A percentile compares a stretch with the other conserved stretches of the same genome.
phyloP scores from a whole-genome alignment of 139 green algal species.

The Chlorella sp. region DNA sequence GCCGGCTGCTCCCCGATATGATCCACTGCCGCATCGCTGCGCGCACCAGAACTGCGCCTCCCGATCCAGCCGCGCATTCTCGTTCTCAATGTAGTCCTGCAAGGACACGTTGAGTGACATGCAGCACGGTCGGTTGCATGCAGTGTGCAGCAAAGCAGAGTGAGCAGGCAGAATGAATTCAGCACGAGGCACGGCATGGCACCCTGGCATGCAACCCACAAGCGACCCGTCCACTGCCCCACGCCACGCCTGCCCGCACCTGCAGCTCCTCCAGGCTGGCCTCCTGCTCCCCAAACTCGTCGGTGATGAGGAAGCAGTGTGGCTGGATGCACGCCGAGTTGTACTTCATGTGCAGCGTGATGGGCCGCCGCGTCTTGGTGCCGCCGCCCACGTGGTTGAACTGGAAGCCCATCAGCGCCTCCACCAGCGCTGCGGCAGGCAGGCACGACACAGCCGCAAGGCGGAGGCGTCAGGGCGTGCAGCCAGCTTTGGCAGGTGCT shows the following conservation, averaged over 20 bases:
- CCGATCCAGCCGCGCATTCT: conserved; percentile 87
- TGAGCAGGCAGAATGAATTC: neutral
- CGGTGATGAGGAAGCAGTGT: conserved; percentile 88
- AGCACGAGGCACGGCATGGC: neutral
- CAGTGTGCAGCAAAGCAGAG: neutral
- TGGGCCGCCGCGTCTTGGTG: conserved; percentile 95
- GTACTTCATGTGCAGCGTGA: conserved; percentile 98
- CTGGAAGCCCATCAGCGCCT: conserved; percentile 98
- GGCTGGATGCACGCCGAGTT: conserved; percentile 81
- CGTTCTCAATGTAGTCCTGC: conserved; percentile 90
- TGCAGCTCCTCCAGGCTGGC: conserved; percentile 91
- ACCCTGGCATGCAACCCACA: too few relatives aligned
- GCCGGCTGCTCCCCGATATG: too few relatives aligned
- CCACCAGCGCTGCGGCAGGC: conserved; percentile 81
- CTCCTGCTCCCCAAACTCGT: conserved; percentile 85
- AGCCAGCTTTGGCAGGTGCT: neutral
- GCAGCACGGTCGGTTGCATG: neutral
- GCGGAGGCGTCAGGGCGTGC: neutral
- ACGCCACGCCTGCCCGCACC: conserved; percentile 44
- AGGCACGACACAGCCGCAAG: too few relatives aligned
- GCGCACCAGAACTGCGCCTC: conserved; percentile 85
- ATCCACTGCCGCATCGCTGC: too few relatives aligned
- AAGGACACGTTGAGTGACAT: neutral
- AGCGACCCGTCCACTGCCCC: too few relatives aligned
- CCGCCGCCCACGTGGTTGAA: conserved; percentile 98